These are phyloP conservation scores for Fusarium nygamai DNA, from an alignment of 2,329 filamentous ascomycete genomes.

Conservation along the genomic window DNA sequence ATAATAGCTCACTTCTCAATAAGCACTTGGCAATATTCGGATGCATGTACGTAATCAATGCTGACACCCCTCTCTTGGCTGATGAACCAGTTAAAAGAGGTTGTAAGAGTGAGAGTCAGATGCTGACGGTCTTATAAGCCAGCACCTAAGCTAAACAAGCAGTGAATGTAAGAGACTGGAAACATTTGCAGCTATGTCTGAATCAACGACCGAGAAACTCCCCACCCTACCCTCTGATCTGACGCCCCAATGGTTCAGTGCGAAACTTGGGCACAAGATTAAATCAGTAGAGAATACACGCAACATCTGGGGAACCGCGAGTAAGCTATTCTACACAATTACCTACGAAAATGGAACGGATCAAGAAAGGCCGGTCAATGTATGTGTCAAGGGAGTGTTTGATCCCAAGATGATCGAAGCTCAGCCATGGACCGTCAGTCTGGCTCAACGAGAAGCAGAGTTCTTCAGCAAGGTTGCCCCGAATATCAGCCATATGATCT, in stretches of 20 bases:
- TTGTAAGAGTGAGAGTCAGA: background rate
- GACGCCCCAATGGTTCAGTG: slow-evolving; percentile 39
- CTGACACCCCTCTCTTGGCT: background rate
- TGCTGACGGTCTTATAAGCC: background rate
- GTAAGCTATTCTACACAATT: slow-evolving; percentile 44
- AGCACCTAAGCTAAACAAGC: background rate
- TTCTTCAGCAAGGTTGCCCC: slow-evolving; percentile 52
- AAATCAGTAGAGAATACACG: slow-evolving; percentile 38
- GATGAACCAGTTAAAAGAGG: background rate
- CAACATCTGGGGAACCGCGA: slow-evolving; percentile 44
- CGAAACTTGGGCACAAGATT: slow-evolving; percentile 33
- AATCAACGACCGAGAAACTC: slow-evolving; percentile 11
- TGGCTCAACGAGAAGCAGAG: slow-evolving; percentile 50
- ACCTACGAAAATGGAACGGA: slow-evolving; percentile 41
- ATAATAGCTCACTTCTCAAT: background rate
- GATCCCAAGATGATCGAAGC: slow-evolving; percentile 46
- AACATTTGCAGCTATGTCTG: slow-evolving; percentile 1
- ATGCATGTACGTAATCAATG: background rate
- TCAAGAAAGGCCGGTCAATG: slow-evolving; percentile 8
- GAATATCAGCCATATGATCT: slow-evolving; percentile 43
- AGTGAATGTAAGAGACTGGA: background rate
- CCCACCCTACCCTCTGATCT: slow-evolving; percentile 35
- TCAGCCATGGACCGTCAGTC: slow-evolving; percentile 39
- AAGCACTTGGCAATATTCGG: slow-evolving; percentile 12
- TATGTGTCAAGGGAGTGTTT: slow-evolving; percentile 54